Conservation (phyloP, 2,329 filamentous ascomycete genomes). For the Ophiocordyceps camponoti-saundersi region DNA sequence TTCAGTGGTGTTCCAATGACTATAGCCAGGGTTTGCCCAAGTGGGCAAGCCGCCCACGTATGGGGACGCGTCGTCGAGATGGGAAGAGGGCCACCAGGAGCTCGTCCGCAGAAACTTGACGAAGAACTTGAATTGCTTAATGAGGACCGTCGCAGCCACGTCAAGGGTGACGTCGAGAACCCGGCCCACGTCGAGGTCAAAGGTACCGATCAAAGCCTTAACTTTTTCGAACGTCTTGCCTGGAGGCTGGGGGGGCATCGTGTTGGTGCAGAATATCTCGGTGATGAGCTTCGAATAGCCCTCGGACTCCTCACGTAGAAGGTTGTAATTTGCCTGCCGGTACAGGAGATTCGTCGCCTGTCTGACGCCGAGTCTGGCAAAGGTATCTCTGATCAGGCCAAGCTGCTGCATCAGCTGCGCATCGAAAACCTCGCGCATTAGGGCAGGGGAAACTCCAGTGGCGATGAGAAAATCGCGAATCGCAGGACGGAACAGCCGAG, state of each 20-base stretch:
- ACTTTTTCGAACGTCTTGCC: slow-evolving; percentile 79
- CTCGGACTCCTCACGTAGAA: slow-evolving; percentile 87
- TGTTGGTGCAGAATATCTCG: slow-evolving; percentile 82
- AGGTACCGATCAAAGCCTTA: slow-evolving; percentile 89
- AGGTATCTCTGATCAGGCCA: slow-evolving; percentile 71
- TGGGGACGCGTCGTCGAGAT: slow-evolving; percentile 19
- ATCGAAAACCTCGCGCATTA: slow-evolving; percentile 76
- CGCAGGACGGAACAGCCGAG: slow-evolving; percentile 25
- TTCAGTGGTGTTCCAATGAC: slow-evolving; percentile 44
- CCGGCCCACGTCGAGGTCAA: slow-evolving; percentile 89
- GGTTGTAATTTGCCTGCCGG: slow-evolving; percentile 90
- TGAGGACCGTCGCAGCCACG: slow-evolving; percentile 81
- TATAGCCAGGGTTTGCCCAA: slow-evolving; percentile 66
- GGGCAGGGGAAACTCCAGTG: slow-evolving; percentile 51
- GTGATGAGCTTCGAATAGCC: slow-evolving; percentile 94
- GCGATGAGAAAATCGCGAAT: slow-evolving; percentile 55
- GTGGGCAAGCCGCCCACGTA: slow-evolving; percentile 53
- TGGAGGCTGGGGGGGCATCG: slow-evolving; percentile 52
- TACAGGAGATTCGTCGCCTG: slow-evolving; percentile 89
- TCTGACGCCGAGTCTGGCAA: slow-evolving; percentile 65
- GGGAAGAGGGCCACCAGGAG: slow-evolving; percentile 85
- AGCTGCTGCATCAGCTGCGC: slow-evolving; percentile 56
- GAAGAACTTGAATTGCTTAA: slow-evolving; percentile 88
- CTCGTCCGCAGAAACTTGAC: slow-evolving; percentile 81
- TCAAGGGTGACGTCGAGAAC: slow-evolving; percentile 90